phyloP scores from a whole-genome alignment of 495 filamentous ascomycete species.

The Penicillium simplicissimum region DNA sequence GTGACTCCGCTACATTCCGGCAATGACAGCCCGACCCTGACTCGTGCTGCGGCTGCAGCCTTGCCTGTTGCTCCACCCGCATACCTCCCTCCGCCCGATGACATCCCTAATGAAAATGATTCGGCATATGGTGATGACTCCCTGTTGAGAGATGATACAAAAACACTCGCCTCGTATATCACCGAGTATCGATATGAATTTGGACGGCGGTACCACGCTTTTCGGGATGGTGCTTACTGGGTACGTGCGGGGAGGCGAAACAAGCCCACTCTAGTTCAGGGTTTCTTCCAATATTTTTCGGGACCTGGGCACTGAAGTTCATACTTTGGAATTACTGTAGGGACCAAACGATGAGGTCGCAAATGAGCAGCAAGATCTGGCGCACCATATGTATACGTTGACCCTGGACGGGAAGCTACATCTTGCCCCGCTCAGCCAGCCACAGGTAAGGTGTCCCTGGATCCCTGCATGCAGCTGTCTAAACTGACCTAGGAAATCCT shows the following conservation, averaged over 20 bases:
- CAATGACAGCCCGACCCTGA: background rate
- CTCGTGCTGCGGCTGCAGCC: no score
- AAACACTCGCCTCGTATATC: conserved; percentile 25
- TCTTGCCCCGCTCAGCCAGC: conserved; percentile 46
- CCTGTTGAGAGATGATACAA: conserved; percentile 23
- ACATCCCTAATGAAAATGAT: conserved; percentile 16
- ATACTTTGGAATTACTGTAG: conserved; percentile 3
- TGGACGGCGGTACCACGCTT: conserved; percentile 66
- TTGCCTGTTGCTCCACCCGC: conserved; percentile 5
- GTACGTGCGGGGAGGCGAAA: conserved; percentile 12
- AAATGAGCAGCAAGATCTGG: conserved; percentile 31
- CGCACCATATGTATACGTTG: conserved; percentile 37
- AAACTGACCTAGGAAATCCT: conserved; percentile 37
- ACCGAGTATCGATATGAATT: conserved; percentile 50
- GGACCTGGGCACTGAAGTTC: background rate
- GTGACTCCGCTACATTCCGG: background rate
- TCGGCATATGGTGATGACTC: conserved; percentile 29
- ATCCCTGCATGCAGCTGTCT: background rate
- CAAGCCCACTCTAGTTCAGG: background rate
- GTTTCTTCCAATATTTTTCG: background rate
- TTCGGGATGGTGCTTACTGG: conserved; percentile 59
- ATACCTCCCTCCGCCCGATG: conserved; percentile 6
- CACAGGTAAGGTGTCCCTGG: conserved; percentile 24
- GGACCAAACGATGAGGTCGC: conserved; percentile 33
- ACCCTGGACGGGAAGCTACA: conserved; percentile 50